Evolutionary conservation across 176 grass and related monocot species (phyloP), one percentile per base, ranked within the genome.

Genomic region (Stipa capillata): DNA sequence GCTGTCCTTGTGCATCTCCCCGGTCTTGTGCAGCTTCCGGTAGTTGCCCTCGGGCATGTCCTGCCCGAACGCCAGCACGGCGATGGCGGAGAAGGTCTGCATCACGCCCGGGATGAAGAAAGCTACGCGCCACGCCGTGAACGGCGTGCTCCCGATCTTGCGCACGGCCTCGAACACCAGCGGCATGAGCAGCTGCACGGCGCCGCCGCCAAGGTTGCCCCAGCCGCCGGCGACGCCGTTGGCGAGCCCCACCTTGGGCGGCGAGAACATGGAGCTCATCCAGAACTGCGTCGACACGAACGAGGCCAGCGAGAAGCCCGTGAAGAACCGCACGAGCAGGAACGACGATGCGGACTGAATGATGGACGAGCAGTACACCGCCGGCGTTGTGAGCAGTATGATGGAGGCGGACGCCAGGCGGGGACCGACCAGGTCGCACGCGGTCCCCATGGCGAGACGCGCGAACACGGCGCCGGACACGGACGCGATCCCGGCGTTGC

Each of bases 181-280:
- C 24, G 94, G 91, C 94, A 97, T 97, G 47, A 97, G 62, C 25
- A 97, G 73, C 83, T 97, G 94, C 49, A 93, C 92, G 44, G 91
- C 94, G 69, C 94, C 94, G 29, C 94, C 94, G 53, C 94, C 91
- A 32, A 97, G 91, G 85, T 97, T 97, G 17, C 94, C 94, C 94
- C 94, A 97, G 43, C 94, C 94, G 4, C 89, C 91, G 11, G 94
- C 91, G 57, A 94, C 60, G 72, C 94, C 94, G 81, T 97, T 97
- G 14, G 94, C 94, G 0, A 85, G 67, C 29, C 94, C 94, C n/a
- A 97, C 91, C 79, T 88, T 92, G 34, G 89, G 85, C 13, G 91
- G 4, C 5, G 94, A 85, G 87, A 97, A 97, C 94, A 97, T 94
- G 59, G 91, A 94, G 79, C 94, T 97, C 94, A 97, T 97, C 94